Percentiles rank a stretch among this genome's conserved stretches.
These are phyloP conservation scores for Coniochaeta sp. DNA, from an alignment of 2,329 filamentous ascomycete genomes.

Conservation along the genomic window DNA sequence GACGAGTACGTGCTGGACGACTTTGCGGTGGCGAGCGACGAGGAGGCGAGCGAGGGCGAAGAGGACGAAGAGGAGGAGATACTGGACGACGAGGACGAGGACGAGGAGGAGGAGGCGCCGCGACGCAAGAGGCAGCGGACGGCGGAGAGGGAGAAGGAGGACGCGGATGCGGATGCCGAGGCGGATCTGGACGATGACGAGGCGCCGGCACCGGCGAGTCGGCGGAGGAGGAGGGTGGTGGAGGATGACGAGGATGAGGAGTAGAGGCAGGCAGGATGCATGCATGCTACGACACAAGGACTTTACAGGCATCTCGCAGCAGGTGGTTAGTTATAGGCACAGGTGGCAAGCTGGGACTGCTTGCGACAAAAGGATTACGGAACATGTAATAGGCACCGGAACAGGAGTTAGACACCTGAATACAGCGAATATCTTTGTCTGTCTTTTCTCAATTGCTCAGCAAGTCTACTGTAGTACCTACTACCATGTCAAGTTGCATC, in stretches of 20 bases:
- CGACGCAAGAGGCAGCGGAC: constrained; percentile 44
- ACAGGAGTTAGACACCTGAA: not conserved
- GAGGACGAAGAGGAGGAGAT: constrained; percentile 56
- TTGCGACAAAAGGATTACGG: not conserved
- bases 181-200: constrained; percentile 45
- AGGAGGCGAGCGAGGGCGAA: constrained; percentile 53
- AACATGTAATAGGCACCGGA: not conserved
- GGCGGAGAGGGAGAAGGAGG: constrained; percentile 37
- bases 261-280: not conserved
- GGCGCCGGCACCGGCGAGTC: constrained; percentile 19
- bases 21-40: constrained; percentile 69
- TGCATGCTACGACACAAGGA: not conserved
- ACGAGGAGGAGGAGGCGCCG: constrained; percentile 46
- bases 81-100: constrained; percentile 50
- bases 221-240: constrained; percentile 15
- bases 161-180: constrained; percentile 44
- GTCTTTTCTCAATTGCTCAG: not conserved
- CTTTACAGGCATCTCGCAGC: not conserved
- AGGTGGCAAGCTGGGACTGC: not conserved
- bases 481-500: too few relatives aligned
- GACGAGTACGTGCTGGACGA: constrained; percentile 78
- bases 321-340: not conserved
- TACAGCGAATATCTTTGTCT: not conserved
- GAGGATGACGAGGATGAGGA: constrained; percentile 21
- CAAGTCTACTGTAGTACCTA: too few relatives aligned